These are phyloP conservation scores for Phycomyces nitens DNA, from an alignment of 192 early-diverging fungal species.

Conservation along the genomic window DNA sequence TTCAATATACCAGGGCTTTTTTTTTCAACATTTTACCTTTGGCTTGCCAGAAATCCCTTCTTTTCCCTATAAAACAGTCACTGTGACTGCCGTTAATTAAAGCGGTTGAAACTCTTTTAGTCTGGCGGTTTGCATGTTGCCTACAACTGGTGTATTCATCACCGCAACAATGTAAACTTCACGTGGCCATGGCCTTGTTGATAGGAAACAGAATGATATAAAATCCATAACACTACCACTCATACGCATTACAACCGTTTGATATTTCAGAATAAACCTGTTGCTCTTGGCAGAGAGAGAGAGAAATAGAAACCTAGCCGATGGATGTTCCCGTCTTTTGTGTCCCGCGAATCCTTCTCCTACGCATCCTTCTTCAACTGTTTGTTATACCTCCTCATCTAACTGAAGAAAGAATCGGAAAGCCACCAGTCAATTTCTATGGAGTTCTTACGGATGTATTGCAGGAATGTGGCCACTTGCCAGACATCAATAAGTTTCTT, in stretches of 20 bases:
- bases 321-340: not conserved
- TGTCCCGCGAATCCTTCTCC: not conserved
- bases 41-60: too few species aligned
- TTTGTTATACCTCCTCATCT: constrained; percentile 1
- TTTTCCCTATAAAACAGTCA: too few species aligned
- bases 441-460: not conserved
- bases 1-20: too few species aligned
- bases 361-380: not conserved
- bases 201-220: not conserved
- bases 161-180: constrained; percentile 3
- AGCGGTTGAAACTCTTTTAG: too few species aligned
- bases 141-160: not conserved
- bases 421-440: not conserved
- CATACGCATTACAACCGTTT: not conserved
- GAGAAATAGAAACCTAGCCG: not conserved
- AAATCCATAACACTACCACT: not conserved
- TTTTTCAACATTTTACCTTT: too few species aligned
- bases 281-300: not conserved
- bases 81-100: too few species aligned
- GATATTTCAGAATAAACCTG: not conserved
- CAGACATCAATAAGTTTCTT: not conserved
- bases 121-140: too few species aligned
- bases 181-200: not conserved
- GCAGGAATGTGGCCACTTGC: not conserved
- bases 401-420: not conserved